Evolutionary conservation across 345 rosid species (phyloP), one percentile per base, ranked within the genome.

Genomic region (Sonneratia caseolaris): DNA sequence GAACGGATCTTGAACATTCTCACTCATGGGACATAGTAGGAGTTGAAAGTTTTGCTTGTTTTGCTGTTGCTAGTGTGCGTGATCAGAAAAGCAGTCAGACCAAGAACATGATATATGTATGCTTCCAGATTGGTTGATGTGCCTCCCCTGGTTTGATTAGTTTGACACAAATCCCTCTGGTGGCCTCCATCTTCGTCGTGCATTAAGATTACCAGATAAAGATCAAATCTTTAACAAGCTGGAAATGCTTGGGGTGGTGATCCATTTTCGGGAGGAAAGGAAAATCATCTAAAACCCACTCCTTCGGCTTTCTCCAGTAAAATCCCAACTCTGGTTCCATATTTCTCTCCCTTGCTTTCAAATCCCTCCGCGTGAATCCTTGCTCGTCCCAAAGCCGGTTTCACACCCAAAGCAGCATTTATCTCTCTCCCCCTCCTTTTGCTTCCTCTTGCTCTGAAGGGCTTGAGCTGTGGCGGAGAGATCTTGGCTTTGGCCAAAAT

Each of bases 381-480:
- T 32, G 8, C 66, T 24, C 36, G 65, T 73, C 62, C 69, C 24
- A 37, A 18, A 65, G 57, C 68, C 11, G 37, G 66, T 71, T 64
- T 57, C 66, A 24, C n/a, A 43, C 79, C 70, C 73, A 72, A 68
- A 27, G 68, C 36, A 72, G 14, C 16, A 2, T 61, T 14, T 57
- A 7, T 57, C 64, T 57, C 64, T 57, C 32, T 57, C 35, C 14
- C 32, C 19, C 32, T 42, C 43, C 18, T 27, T 15, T 8, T 37
- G 19, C 21, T 38, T 51, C 38, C 51, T 47, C 9, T 8, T 47
- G 51, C 15, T 47, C 9, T 7, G 15, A 47, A 47, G 51, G 9
- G 9, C 15, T 47, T 47, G 15, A 47, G 51, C 14, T 47, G 51
- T 47, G 19, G 15, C 3, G 19, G 40, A 55, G 55, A 53, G 70